phyloP scores from a whole-genome alignment of 2,329 filamentous ascomycete species.

The Ilyonectria sp. region DNA sequence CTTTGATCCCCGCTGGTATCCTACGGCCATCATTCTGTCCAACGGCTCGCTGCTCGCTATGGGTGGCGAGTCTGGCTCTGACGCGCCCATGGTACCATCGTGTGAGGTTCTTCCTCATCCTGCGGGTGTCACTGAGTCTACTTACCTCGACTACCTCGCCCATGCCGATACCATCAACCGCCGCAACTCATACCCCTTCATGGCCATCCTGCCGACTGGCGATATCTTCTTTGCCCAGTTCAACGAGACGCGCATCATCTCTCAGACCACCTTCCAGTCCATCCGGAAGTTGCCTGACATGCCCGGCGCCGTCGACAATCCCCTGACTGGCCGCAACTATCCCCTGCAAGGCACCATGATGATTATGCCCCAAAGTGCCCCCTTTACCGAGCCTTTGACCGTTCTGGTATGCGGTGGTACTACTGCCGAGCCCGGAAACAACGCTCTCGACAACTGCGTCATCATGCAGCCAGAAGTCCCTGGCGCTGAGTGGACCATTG shows the following conservation, averaged over 20 bases:
- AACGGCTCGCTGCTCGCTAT: slow-evolving; percentile 77
- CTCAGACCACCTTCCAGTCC: slow-evolving; percentile 72
- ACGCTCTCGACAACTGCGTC: slow-evolving; percentile 77
- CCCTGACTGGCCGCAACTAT: slow-evolving; percentile 74
- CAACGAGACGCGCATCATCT: slow-evolving; percentile 77
- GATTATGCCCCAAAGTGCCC: slow-evolving; percentile 74
- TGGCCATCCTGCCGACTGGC: slow-evolving; percentile 72
- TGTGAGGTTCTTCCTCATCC: slow-evolving; percentile 72
- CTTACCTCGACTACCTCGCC: slow-evolving; percentile 67
- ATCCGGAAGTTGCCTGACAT: slow-evolving; percentile 72
- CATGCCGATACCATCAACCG: slow-evolving; percentile 76
- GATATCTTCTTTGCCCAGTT: slow-evolving; percentile 77
- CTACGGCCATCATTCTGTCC: slow-evolving; percentile 73
- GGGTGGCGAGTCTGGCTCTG: slow-evolving; percentile 75
- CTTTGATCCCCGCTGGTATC: slow-evolving; percentile 76
- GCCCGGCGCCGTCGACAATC: slow-evolving; percentile 73
- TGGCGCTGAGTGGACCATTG: slow-evolving; percentile 72
- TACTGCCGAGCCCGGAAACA: slow-evolving; percentile 63
- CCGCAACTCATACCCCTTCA: slow-evolving; percentile 78
- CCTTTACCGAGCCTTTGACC: slow-evolving; percentile 72
- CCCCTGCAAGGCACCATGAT: slow-evolving; percentile 76
- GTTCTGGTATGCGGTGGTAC: slow-evolving; percentile 78
- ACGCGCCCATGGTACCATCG: slow-evolving; percentile 71
- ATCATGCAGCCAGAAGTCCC: slow-evolving; percentile 71
- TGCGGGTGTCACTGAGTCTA: slow-evolving; percentile 57